Evolutionary conservation across 2,329 filamentous ascomycete genomes (phyloP), one percentile per base, ranked within the genome.

Genomic region (Penicillium sp.): DNA sequence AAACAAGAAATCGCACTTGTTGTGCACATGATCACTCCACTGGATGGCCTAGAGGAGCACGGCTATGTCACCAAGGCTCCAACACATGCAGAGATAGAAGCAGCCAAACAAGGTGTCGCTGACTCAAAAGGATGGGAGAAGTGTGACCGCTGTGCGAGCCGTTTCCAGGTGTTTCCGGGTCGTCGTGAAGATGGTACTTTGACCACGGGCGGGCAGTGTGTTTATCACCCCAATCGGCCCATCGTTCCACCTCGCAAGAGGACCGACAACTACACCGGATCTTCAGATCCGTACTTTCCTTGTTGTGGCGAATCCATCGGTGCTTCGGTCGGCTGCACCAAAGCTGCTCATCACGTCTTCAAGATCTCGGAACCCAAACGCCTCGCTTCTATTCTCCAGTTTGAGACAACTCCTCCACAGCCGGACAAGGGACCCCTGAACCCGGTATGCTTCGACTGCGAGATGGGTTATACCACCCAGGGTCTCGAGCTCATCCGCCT

Each of bases 401-500:
- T 94, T 65, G 78, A 82, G 48, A 70, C 81, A 52, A 97, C 93
- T 0, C 90, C 90, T 0, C 35, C 43, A 27, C 68, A 73, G 27
- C 55, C 58, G 38, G 53, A 56, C 9, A 62, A 66, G 51, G 59
- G 54, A 35, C 52, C 48, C 24, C 59, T 58, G 28, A 58, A 53
- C 1, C 79, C 80, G 33, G 82, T 97, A 9, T 86, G 83, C 54
- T 91, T 98, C 60, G 93, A 98, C 66, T 97, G 93, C 61, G 93
- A 98, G 65, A 98, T 98, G 93, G 88, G 88, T 4, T 97, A 95
- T 64, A 98, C 94, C 0, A 87, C 88, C 1, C 70, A 85, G 43
- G 93, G 94, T 0, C 73, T 97, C 55, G 93, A 98, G 66, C 78
- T 98, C 13, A 84, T 97, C 48, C 88, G 93, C 7, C 70, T 98